Conservation (phyloP, 768 basidiomycete species). For the Mycena maculata region DNA sequence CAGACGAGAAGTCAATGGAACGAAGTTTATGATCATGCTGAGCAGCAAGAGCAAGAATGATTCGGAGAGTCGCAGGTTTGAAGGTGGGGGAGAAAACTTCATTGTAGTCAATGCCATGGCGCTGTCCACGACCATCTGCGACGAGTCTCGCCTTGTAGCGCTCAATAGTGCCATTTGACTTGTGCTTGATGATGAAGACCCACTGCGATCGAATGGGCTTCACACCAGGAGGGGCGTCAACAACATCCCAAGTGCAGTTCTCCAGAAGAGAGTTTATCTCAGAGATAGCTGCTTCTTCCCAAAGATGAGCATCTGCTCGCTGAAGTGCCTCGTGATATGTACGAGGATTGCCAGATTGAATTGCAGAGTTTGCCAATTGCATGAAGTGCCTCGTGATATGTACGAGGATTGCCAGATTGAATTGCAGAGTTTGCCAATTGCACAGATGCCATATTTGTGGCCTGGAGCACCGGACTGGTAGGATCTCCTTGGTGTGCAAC, state of each 20-base stretch:
- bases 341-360: slow-evolving; percentile 1
- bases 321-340: neutral
- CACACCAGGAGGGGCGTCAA: neutral
- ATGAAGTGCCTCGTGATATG: slow-evolving; percentile 2
- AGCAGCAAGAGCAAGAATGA: too few species aligned
- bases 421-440: neutral
- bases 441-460: neutral
- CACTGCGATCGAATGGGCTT: neutral
- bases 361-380: neutral
- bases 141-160: neutral
- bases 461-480: neutral
- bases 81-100: too few species aligned
- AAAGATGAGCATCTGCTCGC: too few species aligned
- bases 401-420: neutral
- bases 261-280: too few species aligned
- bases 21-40: too few species aligned
- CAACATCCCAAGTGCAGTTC: neutral
- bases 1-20: too few species aligned
- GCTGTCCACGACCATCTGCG: neutral
- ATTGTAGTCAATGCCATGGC: neutral
- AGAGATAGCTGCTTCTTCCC: too few species aligned
- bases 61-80: too few species aligned
- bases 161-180: neutral
- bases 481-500: too few species aligned
- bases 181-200: neutral